Evolutionary conservation across 495 filamentous ascomycete species (phyloP).

Genomic region (Neurospora sp.): DNA sequence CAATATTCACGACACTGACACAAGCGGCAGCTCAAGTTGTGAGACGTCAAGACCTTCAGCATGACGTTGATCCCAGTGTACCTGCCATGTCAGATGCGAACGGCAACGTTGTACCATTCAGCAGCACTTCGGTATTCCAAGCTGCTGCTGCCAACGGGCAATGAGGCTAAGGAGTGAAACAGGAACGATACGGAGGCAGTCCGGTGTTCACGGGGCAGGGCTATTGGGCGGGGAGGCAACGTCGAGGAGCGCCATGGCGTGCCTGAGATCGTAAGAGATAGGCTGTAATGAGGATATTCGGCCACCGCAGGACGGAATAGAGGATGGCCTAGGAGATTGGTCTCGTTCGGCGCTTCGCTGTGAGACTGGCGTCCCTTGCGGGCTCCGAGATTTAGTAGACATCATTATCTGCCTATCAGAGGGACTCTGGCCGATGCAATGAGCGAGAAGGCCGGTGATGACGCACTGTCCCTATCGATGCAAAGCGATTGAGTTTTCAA

Average conservation of each 20-base stretch:
- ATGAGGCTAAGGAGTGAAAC: background rate
- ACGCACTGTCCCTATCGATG: background rate
- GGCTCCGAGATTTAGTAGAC: background rate
- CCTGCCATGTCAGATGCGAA: slow-evolving; percentile 29
- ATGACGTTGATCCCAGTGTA: slow-evolving; percentile 15
- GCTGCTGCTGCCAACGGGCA: slow-evolving; percentile 11
- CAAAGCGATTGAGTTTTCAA: background rate
- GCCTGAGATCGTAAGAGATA: background rate
- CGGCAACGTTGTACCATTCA: slow-evolving; percentile 32
- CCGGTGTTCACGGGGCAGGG: background rate
- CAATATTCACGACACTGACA: background rate
- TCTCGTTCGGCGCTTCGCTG: background rate
- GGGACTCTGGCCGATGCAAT: background rate
- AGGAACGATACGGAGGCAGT: background rate
- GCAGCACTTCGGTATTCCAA: slow-evolving; percentile 26
- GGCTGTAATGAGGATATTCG: background rate
- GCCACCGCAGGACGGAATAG: background rate
- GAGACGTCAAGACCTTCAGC: slow-evolving; percentile 20
- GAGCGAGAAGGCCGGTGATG: background rate
- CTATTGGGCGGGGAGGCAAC: background rate
- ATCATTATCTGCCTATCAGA: background rate
- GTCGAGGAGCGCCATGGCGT: background rate
- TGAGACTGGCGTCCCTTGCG: background rate
- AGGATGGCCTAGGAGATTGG: background rate
- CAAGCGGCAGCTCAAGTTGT: slow-evolving; percentile 7